Base-by-base conservation (phyloP, 441 rosid genomes). In the Euphorbia celastroides region DNA sequence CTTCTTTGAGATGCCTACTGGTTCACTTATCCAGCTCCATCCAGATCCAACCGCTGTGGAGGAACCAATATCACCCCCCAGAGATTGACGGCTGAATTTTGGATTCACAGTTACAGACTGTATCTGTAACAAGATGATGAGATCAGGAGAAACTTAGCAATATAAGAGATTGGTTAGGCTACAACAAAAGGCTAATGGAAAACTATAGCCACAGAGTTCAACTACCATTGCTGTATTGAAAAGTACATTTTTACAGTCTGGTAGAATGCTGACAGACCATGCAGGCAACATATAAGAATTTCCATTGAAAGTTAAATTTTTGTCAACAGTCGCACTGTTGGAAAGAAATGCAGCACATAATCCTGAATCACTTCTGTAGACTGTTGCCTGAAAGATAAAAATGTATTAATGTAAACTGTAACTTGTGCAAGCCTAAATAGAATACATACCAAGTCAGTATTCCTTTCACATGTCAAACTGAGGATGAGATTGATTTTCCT, bases 1-100 rank as follows among this genome's bases (percentile, higher is more conserved):
- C 0, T 71, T 71, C 76, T 85, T 86, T 60, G 97, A 85, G 69
- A 89, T 88, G 28, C 97, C 99, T 28, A 89, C 77, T 28, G 96
- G 93, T 80, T 91, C 99, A 60, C 76, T 78, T 57, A 87, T 79
- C 80, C 88, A 86, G 74, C 96, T 88, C 97, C 99, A 94, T 60
- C 70, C 72, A 10, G 89, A 81, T 54, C 83, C 77, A 23, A 77
- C 32, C 20, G 78, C 66, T 32, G 72, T 68, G 7, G 84, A 78
- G 62, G 93, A 82, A 78, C 69, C 90, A 57, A 64, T 76, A 65
- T 74, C 74, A 12, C 72, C 76, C 34, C 77, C 80, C 44, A 79
- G 64, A 63, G 87, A 69, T 77, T 89, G 85, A 55, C 13, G 85
- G 11, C 30, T 34, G 75, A 81, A 88, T 75, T 80, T 76, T 36